Percentiles rank a stretch among this genome's conserved stretches.
phyloP scores from a whole-genome alignment of 2,329 filamentous ascomycete genomes.

The Seiridium unicorne region DNA sequence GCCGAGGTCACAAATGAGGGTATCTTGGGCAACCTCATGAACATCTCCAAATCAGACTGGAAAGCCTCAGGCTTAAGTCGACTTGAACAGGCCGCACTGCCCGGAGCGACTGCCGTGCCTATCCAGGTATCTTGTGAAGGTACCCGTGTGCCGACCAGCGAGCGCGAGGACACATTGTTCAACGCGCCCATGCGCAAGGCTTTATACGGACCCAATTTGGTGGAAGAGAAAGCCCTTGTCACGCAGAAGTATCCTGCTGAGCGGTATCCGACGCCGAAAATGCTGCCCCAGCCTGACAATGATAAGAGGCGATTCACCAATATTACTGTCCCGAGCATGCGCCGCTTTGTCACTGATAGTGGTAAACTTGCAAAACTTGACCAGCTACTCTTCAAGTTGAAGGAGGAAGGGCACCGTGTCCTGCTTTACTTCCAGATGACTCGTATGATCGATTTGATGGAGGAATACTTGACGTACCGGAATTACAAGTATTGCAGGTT shows the following conservation, averaged over 20 bases:
- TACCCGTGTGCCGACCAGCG: conserved; percentile 55
- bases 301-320: conserved; percentile 84
- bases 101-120: conserved; percentile 80
- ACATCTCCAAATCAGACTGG: conserved; percentile 67
- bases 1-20: conserved; percentile 71
- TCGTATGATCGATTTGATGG: conserved; percentile 98
- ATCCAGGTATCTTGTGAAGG: conserved; percentile 77
- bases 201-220: conserved; percentile 64
- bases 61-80: conserved; percentile 69
- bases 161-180: conserved; percentile 76
- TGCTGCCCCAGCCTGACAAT: conserved; percentile 77
- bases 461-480: conserved; percentile 96
- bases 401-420: conserved; percentile 89
- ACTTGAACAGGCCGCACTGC: conserved; percentile 78
- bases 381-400: conserved; percentile 81
- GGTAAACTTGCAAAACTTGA: conserved; percentile 94
- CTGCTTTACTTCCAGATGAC: conserved; percentile 99
- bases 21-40: conserved; percentile 72
- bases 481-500: conserved; percentile 98
- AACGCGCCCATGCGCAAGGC: conserved; percentile 72
- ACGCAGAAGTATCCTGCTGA: conserved; percentile 66
- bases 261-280: conserved; percentile 59
- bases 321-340: conserved; percentile 94
- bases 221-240: conserved; percentile 74
- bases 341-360: conserved; percentile 94